A percentile compares a stretch with the other conserved stretches of the same genome.
These are phyloP conservation scores for Hemileccinum impolitum DNA, from an alignment of 768 basidiomycete genomes.

Conservation along the genomic window DNA sequence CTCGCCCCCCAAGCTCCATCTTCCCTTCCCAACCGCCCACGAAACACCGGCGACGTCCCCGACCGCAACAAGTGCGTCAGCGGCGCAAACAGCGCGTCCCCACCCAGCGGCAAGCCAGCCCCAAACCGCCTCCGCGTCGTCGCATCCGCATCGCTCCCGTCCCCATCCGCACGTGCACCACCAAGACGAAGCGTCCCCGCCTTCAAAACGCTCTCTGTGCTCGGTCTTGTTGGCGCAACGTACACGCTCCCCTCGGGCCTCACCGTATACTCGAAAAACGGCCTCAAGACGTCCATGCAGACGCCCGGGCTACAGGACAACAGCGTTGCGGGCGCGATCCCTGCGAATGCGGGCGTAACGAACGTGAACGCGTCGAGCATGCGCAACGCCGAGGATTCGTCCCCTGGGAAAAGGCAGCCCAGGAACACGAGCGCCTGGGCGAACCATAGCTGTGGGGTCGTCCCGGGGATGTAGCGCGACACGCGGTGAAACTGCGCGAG, in stretches of 20 bases:
- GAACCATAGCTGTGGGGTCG: conserved; percentile 59
- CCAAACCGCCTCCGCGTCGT: not conserved
- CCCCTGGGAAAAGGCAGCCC: conserved; percentile 60
- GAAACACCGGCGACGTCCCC: conserved; percentile 67
- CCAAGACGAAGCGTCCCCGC: conserved; percentile 53
- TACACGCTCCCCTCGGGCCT: conserved; percentile 37
- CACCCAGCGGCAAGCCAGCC: conserved; percentile 42
- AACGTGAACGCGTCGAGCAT: conserved; percentile 31
- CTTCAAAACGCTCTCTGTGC: conserved; percentile 52
- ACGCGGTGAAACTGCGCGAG: conserved; percentile 54
- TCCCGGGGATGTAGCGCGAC: conserved; percentile 54
- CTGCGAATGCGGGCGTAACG: conserved; percentile 19
- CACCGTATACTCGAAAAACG: conserved; percentile 55
- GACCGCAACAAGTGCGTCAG: conserved; percentile 81
- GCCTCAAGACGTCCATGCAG: conserved; percentile 30
- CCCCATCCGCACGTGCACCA: not conserved
- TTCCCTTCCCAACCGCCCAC: conserved; percentile 46
- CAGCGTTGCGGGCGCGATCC: conserved; percentile 21
- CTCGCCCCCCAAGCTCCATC: conserved; percentile 77
- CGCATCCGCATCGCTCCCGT: too few species aligned
- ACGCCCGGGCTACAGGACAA: conserved; percentile 25
- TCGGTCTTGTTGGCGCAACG: conserved; percentile 50
- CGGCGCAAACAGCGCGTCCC: conserved; percentile 41
- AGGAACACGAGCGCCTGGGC: conserved; percentile 62
- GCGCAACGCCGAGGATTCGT: conserved; percentile 56